phyloP scores from a whole-genome alignment of 108 stramenopile species.

The Chaetoceros muelleri region DNA sequence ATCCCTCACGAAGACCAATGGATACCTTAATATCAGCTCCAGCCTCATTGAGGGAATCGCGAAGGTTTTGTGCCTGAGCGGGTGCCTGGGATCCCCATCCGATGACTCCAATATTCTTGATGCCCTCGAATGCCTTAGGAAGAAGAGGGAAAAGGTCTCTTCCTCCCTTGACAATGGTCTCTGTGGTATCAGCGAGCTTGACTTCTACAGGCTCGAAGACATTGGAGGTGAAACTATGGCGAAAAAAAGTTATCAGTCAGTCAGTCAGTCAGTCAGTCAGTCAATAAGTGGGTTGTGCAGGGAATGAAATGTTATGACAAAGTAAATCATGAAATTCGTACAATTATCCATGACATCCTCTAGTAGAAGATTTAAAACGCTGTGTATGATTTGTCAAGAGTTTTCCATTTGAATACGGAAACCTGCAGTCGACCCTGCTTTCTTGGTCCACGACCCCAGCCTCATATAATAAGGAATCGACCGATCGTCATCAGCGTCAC shows the following conservation, averaged over 20 bases:
- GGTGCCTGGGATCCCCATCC: constrained; percentile 99
- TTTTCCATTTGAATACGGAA: too few relatives aligned
- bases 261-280: not conserved
- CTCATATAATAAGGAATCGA: too few relatives aligned
- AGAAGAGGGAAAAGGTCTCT: constrained; percentile 92
- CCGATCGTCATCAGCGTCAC: not conserved
- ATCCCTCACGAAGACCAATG: constrained; percentile 92
- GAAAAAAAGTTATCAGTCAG: not conserved
- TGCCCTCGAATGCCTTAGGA: constrained; percentile 92
- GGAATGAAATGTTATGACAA: too few relatives aligned
- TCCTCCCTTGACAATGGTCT: constrained; percentile 95
- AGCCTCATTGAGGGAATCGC: constrained; percentile 76
- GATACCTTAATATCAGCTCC: constrained; percentile 82
- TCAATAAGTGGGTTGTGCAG: not conserved
- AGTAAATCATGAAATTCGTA: too few relatives aligned
- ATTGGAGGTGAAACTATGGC: constrained; percentile 63
- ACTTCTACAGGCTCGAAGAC: constrained; percentile 85
- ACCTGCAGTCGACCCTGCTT: too few relatives aligned
- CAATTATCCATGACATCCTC: not conserved
- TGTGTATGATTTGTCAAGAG: too few relatives aligned
- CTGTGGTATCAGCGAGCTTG: constrained; percentile 80
- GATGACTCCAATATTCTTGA: constrained; percentile 92
- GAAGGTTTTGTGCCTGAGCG: constrained; percentile 94
- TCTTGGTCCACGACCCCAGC: too few relatives aligned
- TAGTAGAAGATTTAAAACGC: not conserved